Base-by-base conservation (phyloP, 1,284 basidiomycete genomes). In the Tilletia horrida region DNA sequence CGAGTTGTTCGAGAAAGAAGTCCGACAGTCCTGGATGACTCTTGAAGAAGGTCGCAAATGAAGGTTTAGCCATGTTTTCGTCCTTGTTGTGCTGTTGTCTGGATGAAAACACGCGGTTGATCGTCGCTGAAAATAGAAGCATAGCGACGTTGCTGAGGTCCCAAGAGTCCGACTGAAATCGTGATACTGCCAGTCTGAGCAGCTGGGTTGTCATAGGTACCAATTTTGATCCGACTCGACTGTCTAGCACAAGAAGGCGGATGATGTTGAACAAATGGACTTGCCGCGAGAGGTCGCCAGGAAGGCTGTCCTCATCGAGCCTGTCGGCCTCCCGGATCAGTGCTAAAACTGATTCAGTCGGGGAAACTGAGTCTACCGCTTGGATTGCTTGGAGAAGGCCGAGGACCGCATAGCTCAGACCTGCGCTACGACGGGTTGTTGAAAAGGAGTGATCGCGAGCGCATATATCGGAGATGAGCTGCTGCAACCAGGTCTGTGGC, bases 241-340 rank as follows among this genome's bases (percentile, higher is more conserved):
- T 72, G 62, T 80, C 79, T 68, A 75, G 71, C 43, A 79, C 73
- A n/a, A 79, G 72, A 4, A 79, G 74, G 13, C 77, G 69, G 25
- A 82, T 50, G 23, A 83, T 81, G 71, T 83, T 83, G 71, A 83
- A 76, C 0, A 79, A 80, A 65, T 83, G 82, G 35, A 76, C 76
- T 23, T 59, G 62, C 11, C 40, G 21, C 13, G 27, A 25, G 18
- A n/a, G 27, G 29, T 59, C 55, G 16, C 61, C 42, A 9, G n/a
- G 2, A 9, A 21, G 7, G n/a, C 25, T 25, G n/a, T 45, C 61
- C 21, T 23, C n/a, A 21, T 62, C 11, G 3, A 45, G 61, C 27
- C 55, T 13, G n/a, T 59, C 31, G 6, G 55, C 55, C 16, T 59
- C 55, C 16, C 35, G 31, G 2, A 29, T 40, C 35, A 40, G 35